Conservation (phyloP, 2,329 filamentous ascomycete species). For the Colletotrichum higginsianum region DNA sequence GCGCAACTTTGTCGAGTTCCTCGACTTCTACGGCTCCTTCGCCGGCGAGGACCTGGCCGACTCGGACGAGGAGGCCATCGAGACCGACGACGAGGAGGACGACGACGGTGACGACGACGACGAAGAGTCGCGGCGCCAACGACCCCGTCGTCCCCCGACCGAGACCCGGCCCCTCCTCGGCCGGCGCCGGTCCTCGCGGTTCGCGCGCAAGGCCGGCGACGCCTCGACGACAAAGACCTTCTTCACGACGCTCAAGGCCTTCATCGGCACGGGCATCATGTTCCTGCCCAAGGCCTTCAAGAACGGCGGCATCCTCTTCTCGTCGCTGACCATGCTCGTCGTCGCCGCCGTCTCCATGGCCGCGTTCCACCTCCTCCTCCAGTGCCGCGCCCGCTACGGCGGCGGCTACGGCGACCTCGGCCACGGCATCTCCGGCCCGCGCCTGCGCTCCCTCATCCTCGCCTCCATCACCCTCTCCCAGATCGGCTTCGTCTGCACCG, state of each 20-base stretch:
- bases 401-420: conserved; percentile 84
- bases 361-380: conserved; percentile 80
- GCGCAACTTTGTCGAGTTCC: conserved; percentile 80
- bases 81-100: conserved; percentile 58
- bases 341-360: conserved; percentile 78
- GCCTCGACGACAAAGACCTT: conserved; percentile 81
- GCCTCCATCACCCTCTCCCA: conserved; percentile 81
- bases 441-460: conserved; percentile 76
- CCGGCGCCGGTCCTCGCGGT: conserved; percentile 66
- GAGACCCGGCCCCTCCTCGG: conserved; percentile 75
- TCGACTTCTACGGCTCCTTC: conserved; percentile 83
- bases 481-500: conserved; percentile 83
- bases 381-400: conserved; percentile 74
- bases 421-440: conserved; percentile 73
- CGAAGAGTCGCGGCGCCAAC: conserved; percentile 49
- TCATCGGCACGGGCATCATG: conserved; percentile 86
- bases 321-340: conserved; percentile 75
- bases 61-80: conserved; percentile 72
- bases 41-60: conserved; percentile 79
- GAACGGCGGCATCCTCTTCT: conserved; percentile 84
- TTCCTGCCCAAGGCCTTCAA: conserved; percentile 85
- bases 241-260: conserved; percentile 84
- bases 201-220: conserved; percentile 63
- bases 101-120: conserved; percentile 49
- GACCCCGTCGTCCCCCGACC: conserved; percentile 44